phyloP scores from a whole-genome alignment of 2,329 filamentous ascomycete genomes.

The Colletotrichum siamense region DNA sequence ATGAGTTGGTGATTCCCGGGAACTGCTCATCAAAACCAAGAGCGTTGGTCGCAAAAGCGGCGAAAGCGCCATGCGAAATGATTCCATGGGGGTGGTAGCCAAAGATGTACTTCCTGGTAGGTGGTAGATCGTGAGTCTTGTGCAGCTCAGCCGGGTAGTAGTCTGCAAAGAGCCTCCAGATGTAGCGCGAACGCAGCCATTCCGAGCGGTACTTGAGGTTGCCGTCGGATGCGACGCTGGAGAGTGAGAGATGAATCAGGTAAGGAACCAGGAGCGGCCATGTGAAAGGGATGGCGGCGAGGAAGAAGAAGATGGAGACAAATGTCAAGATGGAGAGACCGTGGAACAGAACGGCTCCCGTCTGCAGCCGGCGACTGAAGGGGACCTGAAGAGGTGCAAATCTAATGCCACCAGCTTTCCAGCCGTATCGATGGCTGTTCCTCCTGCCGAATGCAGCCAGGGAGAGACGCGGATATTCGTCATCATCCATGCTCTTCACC shows the following conservation, averaged over 20 bases:
- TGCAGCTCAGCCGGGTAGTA: constrained; percentile 93
- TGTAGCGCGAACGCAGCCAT: constrained; percentile 71
- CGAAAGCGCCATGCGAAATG: constrained; percentile 95
- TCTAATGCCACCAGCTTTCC: constrained; percentile 64
- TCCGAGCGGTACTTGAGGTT: constrained; percentile 76
- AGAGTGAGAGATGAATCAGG: constrained; percentile 82
- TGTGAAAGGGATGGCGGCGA: constrained; percentile 87
- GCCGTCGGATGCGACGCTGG: constrained; percentile 78
- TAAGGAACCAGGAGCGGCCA: constrained; percentile 85
- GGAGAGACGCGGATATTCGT: constrained; percentile 18
- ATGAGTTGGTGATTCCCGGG: constrained; percentile 91
- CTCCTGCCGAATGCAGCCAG: constrained; percentile 3
- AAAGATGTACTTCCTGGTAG: constrained; percentile 92
- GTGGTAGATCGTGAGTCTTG: constrained; percentile 78
- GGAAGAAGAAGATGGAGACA: constrained; percentile 85
- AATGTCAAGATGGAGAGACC: constrained; percentile 73
- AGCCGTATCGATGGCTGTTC: constrained; percentile 32
- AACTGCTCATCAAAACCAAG: constrained; percentile 87
- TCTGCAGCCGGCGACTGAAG: constrained; percentile 74
- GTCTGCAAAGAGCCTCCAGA: constrained; percentile 89
- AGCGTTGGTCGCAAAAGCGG: constrained; percentile 88
- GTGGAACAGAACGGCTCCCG: constrained; percentile 78
- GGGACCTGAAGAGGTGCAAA: constrained; percentile 85
- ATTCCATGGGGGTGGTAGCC: constrained; percentile 98
- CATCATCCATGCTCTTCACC: constrained; percentile 11